Conservation (phyloP, 495 filamentous ascomycete species). For the Xylaria grammica region DNA sequence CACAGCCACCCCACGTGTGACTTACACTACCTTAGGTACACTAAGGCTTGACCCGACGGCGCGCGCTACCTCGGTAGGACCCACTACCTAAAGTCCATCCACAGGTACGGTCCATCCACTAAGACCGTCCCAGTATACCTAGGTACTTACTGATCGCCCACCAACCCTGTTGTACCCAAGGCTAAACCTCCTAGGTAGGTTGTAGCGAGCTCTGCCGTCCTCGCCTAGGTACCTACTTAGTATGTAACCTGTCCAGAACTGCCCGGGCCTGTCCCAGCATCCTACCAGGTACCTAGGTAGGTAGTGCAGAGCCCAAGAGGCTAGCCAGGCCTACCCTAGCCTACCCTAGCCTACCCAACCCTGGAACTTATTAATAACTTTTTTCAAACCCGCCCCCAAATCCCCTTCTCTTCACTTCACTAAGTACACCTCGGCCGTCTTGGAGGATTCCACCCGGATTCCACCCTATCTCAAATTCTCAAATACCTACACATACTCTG, state of each 20-base stretch:
- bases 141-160: no score
- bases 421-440: slow-evolving; percentile 6
- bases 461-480: slow-evolving; percentile 18
- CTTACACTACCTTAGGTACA: not conserved
- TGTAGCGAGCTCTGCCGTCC: no score
- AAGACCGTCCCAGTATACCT: no score
- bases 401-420: not conserved
- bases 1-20: slow-evolving; percentile 13
- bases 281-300: no score
- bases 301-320: not conserved
- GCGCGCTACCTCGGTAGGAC: no score
- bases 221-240: no score
- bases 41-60: not conserved
- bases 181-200: no score
- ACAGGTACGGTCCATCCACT: no score
- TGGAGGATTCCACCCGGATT: slow-evolving; percentile 13
- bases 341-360: slow-evolving; percentile 3
- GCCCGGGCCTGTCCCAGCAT: no score
- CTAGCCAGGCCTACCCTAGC: not conserved
- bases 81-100: no score
- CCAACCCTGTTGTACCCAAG: no score
- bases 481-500: not conserved
- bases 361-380: slow-evolving; percentile 26
- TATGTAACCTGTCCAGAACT: no score
- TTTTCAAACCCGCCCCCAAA: slow-evolving; percentile 26